Evolutionary conservation across 1,284 basidiomycete species (phyloP), one percentile per base, ranked within the genome.

Genomic region (Ceratobasidium sp.): DNA sequence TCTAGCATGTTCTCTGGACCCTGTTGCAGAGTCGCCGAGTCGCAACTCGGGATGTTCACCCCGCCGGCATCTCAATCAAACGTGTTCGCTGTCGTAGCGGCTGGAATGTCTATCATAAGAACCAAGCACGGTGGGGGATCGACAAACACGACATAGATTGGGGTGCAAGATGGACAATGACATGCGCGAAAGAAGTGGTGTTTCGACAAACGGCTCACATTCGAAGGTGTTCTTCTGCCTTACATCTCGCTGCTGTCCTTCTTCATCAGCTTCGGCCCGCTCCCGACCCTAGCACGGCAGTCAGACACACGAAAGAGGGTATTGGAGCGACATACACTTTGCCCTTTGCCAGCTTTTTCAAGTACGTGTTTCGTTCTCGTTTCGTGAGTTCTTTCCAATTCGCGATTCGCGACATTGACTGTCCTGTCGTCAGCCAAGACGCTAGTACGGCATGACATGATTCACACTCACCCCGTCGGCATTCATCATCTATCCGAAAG

Each of bases 321-420:
- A 18, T 28, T 14, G 36, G 62, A 41, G 16, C 5, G 8, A 65
- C 64, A 55, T 36, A 55, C 64, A 30, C 39, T 46, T 70, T 58
- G 10, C 48, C 62, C 32, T 58, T 70, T 1, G 65, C 53, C 53
- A 70, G 23, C 28, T 70, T 70, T 18, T 70, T 70, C 41, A 70
- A 45, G 41, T 70, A 69, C 53, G 65, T 69, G 21, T 53, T 55
- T 21, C 65, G 65, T 52, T 70, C 65, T 46, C 53, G 65, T 46
- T 45, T 45, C 2, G 65, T 70, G 1, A 70, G 23, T 16, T 70
- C 65, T 46, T 70, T 70, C 65, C 65, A 70, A 26, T 70, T 70
- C 8, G 41, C 65, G 9, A 70, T 70, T 21, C 65, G 36, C 10
- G 65, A 70, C 65, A 70, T 58, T 21, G 65, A 70, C 65, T 69